Evolutionary conservation across 2,329 filamentous ascomycete species (phyloP).

Genomic region (Colletotrichum sp.): DNA sequence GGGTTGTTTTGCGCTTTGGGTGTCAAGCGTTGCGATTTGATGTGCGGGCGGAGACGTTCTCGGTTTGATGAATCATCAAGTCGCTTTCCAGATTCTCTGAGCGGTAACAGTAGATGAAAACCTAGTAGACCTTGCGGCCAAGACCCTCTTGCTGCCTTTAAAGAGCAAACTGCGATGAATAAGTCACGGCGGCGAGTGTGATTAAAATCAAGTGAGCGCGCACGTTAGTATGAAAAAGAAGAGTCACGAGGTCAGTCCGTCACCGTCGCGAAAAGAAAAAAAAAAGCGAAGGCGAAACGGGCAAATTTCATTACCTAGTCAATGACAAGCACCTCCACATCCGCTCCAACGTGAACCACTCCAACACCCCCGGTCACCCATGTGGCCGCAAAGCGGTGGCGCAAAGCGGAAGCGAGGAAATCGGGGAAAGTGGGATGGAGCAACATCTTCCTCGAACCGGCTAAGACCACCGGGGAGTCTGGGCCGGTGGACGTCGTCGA

Average conservation of each 20-base stretch:
- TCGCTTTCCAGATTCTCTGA: accelerated
- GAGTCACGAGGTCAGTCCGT: not conserved
- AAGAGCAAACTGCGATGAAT: not conserved
- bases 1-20: not conserved
- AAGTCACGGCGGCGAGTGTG: not conserved
- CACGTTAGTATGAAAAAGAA: not conserved
- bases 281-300: not conserved
- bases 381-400: not conserved
- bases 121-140: not conserved
- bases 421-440: not conserved
- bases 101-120: not conserved
- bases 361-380: not conserved
- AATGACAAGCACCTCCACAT: constrained; percentile 18
- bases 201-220: not conserved
- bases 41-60: not conserved
- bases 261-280: not conserved
- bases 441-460: not conserved
- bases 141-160: not conserved
- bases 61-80: not conserved
- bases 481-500: not conserved
- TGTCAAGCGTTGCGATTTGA: not conserved
- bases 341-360: constrained; percentile 1
- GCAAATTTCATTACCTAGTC: constrained; percentile 10
- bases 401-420: not conserved
- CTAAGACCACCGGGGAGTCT: not conserved